Evolutionary conservation across 768 basidiomycete species (phyloP).

Genomic region (Russula ochroleuca): DNA sequence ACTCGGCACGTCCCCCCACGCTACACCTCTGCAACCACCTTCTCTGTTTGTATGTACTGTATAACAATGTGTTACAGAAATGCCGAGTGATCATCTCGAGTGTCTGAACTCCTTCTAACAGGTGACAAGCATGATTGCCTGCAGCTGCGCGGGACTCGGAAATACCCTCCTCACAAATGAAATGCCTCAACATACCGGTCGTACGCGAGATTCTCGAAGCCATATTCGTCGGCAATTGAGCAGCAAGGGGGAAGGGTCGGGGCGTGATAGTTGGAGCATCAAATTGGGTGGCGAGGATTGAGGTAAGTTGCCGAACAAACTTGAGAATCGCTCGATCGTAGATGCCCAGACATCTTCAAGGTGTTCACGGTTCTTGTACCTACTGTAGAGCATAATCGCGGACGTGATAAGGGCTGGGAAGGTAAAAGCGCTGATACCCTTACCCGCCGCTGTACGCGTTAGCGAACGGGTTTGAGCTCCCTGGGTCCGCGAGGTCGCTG

Average conservation of each 20-base stretch:
- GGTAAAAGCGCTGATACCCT: too few relatives aligned
- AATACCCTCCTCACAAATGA: slow-evolving; percentile 94
- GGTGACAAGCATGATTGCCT: slow-evolving; percentile 93
- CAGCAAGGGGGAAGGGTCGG: slow-evolving; percentile 90
- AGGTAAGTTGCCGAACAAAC: slow-evolving; percentile 89
- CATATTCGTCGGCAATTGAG: slow-evolving; percentile 94
- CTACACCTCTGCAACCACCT: slow-evolving; percentile 47
- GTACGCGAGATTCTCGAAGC: slow-evolving; percentile 93
- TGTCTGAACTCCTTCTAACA: slow-evolving; percentile 88
- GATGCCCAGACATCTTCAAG: slow-evolving; percentile 80
- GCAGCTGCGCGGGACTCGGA: slow-evolving; percentile 90
- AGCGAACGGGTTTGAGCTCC: too few relatives aligned
- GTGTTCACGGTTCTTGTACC: slow-evolving; percentile 82
- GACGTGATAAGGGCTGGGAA: slow-evolving; percentile 95
- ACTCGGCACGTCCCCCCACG: too few relatives aligned
- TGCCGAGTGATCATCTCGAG: slow-evolving; percentile 93
- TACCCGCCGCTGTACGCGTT: too few relatives aligned
- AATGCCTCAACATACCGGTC: slow-evolving; percentile 98
- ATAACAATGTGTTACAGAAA: slow-evolving; percentile 83
- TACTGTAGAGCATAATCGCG: slow-evolving; percentile 85
- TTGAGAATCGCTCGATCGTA: slow-evolving; percentile 85
- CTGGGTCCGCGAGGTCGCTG: too few relatives aligned
- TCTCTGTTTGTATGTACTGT: slow-evolving; percentile 80
- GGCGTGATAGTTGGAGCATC: slow-evolving; percentile 91
- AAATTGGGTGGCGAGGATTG: slow-evolving; percentile 88